Conservation (phyloP, 1,139 yeast genomes). For the Yamadazyma dendronema region DNA sequence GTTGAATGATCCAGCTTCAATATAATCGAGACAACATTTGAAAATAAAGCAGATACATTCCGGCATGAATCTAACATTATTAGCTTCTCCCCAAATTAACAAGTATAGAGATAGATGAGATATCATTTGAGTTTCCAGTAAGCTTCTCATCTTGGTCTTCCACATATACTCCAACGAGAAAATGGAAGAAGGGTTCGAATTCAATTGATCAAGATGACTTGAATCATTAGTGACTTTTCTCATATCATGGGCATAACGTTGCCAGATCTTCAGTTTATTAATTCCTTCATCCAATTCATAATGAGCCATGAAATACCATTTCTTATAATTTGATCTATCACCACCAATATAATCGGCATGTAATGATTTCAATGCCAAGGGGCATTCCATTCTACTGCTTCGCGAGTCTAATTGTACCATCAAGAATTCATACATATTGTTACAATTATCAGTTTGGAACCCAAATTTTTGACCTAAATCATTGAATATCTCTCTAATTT, state of each 20-base stretch:
- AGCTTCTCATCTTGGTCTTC: constrained; percentile 21
- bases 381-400: constrained; percentile 37
- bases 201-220: constrained; percentile 3
- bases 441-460: constrained; percentile 35
- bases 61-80: constrained; percentile 42
- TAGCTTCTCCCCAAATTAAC: constrained; percentile 46
- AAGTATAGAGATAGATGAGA: constrained; percentile 34
- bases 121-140: constrained; percentile 22
- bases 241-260: constrained; percentile 7
- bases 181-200: constrained; percentile 15
- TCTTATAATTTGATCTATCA: constrained; percentile 35
- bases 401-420: constrained; percentile 43
- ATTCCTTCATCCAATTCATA: constrained; percentile 20
- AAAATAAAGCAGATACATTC: constrained; percentile 42
- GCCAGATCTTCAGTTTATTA: constrained; percentile 15
- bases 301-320: constrained; percentile 42
- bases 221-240: constrained; percentile 7
- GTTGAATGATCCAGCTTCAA: neutral
- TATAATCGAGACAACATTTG: constrained; percentile 30
- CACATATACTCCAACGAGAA: constrained; percentile 21
- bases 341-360: constrained; percentile 47
- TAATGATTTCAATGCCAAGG: constrained; percentile 32
- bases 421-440: constrained; percentile 37
- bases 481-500: constrained; percentile 22
- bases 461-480: constrained; percentile 26